These are phyloP conservation scores for Spizellomyces punctatus DNA, from an alignment of 192 early-diverging fungal genomes.

Conservation along the genomic window DNA sequence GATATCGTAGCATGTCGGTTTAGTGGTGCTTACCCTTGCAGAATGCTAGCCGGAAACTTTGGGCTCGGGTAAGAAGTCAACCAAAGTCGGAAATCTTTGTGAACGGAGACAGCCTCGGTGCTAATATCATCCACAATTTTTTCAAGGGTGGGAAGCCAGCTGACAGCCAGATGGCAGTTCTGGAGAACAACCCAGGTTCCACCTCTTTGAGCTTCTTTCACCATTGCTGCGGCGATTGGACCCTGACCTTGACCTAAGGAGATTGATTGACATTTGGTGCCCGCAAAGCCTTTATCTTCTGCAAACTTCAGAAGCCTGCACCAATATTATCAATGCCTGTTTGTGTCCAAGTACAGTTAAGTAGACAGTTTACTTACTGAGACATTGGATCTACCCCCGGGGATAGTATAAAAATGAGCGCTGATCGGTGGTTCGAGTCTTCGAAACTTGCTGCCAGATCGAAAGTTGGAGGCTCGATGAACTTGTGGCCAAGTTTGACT, in stretches of 20 bases:
- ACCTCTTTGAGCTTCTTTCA: constrained; percentile 57
- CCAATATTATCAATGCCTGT: not conserved
- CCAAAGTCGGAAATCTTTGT: constrained; percentile 65
- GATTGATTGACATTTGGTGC: constrained; percentile 57
- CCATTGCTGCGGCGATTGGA: constrained; percentile 63
- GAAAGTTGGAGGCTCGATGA: constrained; percentile 68
- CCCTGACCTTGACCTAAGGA: constrained; percentile 68
- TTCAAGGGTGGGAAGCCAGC: constrained; percentile 57
- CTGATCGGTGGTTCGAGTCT: constrained; percentile 56
- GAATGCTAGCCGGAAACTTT: constrained; percentile 59
- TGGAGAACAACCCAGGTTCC: constrained; percentile 69
- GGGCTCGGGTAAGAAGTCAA: constrained; percentile 61
- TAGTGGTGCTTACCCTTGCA: constrained; percentile 41
- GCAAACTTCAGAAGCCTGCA: constrained; percentile 63
- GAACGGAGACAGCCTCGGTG: constrained; percentile 41
- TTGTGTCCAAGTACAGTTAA: not conserved
- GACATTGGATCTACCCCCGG: constrained; percentile 70
- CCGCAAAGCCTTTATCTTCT: constrained; percentile 61
- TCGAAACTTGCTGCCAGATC: constrained; percentile 63
- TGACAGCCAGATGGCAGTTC: constrained; percentile 68
- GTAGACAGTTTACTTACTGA: constrained; percentile 46
- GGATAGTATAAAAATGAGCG: constrained; percentile 65
- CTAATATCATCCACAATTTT: constrained; percentile 67
- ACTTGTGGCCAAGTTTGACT: constrained; percentile 65
- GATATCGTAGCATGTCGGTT: not conserved